phyloP scores from a whole-genome alignment of 2,329 filamentous ascomycete genomes.

The Xylariaceae sp. region DNA sequence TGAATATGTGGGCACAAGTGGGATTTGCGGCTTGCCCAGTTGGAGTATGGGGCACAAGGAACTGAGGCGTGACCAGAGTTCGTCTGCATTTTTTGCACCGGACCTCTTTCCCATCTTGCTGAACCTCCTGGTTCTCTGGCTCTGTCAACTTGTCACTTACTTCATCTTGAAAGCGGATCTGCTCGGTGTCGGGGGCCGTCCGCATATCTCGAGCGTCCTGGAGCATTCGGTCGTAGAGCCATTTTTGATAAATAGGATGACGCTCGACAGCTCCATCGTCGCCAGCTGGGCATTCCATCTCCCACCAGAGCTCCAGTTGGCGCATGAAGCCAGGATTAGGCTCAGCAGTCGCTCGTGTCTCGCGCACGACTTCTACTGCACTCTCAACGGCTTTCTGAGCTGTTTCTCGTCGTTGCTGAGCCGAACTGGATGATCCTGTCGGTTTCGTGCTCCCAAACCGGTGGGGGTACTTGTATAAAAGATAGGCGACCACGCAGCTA shows the following conservation, averaged over 20 bases:
- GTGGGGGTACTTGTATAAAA: conserved; percentile 66
- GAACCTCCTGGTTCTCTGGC: conserved; percentile 39
- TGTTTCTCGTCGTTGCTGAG: conserved; percentile 38
- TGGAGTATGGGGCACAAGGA: conserved; percentile 62
- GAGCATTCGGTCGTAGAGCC: conserved; percentile 55
- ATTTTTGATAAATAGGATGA: conserved; percentile 77
- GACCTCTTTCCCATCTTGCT: conserved; percentile 52
- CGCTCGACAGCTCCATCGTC: conserved; percentile 55
- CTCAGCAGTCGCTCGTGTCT: conserved; percentile 73
- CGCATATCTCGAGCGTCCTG: conserved; percentile 64
- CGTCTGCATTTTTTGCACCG: conserved; percentile 90
- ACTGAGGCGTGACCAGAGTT: conserved; percentile 54
- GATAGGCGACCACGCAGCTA: conserved; percentile 77
- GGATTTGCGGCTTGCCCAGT: conserved; percentile 16
- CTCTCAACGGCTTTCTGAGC: conserved; percentile 48
- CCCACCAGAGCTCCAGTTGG: conserved; percentile 82
- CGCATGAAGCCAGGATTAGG: conserved; percentile 91
- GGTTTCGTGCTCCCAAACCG: conserved; percentile 43
- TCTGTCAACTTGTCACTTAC: conserved; percentile 24
- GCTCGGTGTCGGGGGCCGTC: conserved; percentile 71
- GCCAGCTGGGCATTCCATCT: conserved; percentile 74
- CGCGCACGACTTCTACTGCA: conserved; percentile 68
- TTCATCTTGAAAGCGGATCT: conserved; percentile 80
- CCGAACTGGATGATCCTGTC: conserved; percentile 44
- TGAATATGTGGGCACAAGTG: conserved; percentile 78